Base-by-base conservation (phyloP, 768 basidiomycete genomes). In the Kwoniella bestiolae region DNA sequence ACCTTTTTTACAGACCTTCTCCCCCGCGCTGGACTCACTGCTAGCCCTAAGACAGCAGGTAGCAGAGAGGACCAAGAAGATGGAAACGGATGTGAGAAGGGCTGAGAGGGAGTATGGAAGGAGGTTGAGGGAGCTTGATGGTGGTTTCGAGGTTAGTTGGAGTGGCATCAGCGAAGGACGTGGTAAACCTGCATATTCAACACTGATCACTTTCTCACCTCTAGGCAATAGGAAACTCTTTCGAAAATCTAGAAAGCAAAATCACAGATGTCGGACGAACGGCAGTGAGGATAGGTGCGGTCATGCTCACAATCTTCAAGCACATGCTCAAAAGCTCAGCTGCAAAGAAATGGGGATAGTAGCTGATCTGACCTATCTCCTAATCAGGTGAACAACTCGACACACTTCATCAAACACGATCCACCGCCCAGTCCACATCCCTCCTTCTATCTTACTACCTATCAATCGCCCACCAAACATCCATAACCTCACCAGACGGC, bases 211-310 rank as follows among this genome's bases (percentile, higher is more conserved):
- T n/a, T n/a, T n/a, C n/a, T n/a, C n/a, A n/a, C n/a, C n/a, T n/a
- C n/a, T 79, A 98, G 93, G 87, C 88, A 34, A 94, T 96, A 34
- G 90, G 90, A 4, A 87, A 87, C 70, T 91, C 93, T 1, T 97
- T 96, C 82, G 83, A 87, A 28, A 89, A 87, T 5, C 94, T 98
- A 88, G 94, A 98, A 79, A 86, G 84, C 68, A 88, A 89, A 74
- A 92, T 98, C 85, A 92, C 88, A 61, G 90, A 94, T 75, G 94
- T 99, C 32, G 93, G 94, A 35, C 86, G 91, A 59, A 94, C 94
- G 14, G 93, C 96, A 14, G 89, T 97, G 51, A 86, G 95, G 53
- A 96, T 98, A 71, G 96, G 95, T 89, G 56, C 70, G 86, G 11
- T 21, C n/a, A n/a, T n/a, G n/a, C n/a, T n/a, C n/a, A n/a, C n/a